Conservation (phyloP, 768 basidiomycete species). For the Naganishia antarctica region DNA sequence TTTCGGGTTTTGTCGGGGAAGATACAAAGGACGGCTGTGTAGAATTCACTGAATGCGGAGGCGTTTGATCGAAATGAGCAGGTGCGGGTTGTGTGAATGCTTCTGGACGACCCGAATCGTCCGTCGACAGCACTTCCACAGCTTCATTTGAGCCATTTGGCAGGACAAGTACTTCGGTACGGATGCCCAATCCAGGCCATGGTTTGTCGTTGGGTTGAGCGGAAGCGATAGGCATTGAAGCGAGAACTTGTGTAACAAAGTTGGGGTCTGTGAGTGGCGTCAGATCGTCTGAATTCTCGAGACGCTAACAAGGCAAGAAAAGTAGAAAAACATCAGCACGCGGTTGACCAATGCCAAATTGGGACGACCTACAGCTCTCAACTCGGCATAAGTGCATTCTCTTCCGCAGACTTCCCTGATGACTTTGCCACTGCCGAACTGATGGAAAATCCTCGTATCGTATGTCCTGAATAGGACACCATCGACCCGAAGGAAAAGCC, state of each 20-base stretch:
- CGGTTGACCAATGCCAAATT: too few species aligned
- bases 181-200: constrained; percentile 77
- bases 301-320: constrained; percentile 30
- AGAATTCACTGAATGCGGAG: background rate
- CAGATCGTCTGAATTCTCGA: constrained; percentile 59
- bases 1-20: background rate
- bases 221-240: constrained; percentile 52
- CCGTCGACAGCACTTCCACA: background rate
- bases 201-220: constrained; percentile 60
- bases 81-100: background rate
- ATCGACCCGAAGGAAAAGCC: constrained; percentile 92
- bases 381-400: constrained; percentile 79
- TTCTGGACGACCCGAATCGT: background rate
- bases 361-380: constrained; percentile 69
- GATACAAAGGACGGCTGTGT: background rate
- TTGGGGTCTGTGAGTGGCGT: constrained; percentile 80
- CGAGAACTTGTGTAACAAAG: constrained; percentile 57
- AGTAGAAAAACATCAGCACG: too few species aligned
- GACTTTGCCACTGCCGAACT: constrained; percentile 58
- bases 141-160: constrained; percentile 17
- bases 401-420: constrained; percentile 80
- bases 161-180: constrained; percentile 55
- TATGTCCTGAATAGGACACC: constrained; percentile 83
- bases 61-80: background rate
- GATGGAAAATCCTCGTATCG: constrained; percentile 86